Conservation (phyloP, 176 grass and related monocot species). For the Juncus effusus region DNA sequence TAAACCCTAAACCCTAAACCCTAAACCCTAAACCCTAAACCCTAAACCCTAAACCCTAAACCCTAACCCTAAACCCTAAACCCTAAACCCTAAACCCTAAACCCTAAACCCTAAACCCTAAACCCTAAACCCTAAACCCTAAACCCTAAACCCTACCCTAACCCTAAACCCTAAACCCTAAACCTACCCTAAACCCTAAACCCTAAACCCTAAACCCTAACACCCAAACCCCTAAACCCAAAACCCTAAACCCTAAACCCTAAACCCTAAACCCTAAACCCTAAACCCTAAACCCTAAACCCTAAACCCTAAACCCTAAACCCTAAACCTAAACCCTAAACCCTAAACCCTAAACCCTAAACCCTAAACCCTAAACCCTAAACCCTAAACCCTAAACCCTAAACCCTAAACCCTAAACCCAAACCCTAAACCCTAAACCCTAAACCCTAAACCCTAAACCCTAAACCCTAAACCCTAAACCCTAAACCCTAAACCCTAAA, state of each 20-base stretch:
- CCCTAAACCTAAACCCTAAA: constrained; percentile 13
- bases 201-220: too few relatives aligned
- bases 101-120: constrained; percentile 24
- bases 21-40: constrained; percentile 1
- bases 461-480: constrained; percentile 21
- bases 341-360: neutral
- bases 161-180: constrained; percentile 9
- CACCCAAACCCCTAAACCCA: too few relatives aligned
- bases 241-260: too few relatives aligned
- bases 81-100: constrained; percentile 13
- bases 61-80: neutral
- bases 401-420: constrained; percentile 24
- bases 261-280: neutral
- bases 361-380: neutral
- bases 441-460: constrained; percentile 23
- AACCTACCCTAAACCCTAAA: too few relatives aligned
- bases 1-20: neutral
- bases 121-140: constrained; percentile 14
- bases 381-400: constrained; percentile 5
- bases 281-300: neutral
- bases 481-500: constrained; percentile 32
- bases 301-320: constrained; percentile 15
- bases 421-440: constrained; percentile 18
- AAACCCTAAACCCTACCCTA: constrained; percentile 12
- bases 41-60: neutral